phyloP scores from a whole-genome alignment of 345 rosid genomes.

The Clausena lansium region DNA sequence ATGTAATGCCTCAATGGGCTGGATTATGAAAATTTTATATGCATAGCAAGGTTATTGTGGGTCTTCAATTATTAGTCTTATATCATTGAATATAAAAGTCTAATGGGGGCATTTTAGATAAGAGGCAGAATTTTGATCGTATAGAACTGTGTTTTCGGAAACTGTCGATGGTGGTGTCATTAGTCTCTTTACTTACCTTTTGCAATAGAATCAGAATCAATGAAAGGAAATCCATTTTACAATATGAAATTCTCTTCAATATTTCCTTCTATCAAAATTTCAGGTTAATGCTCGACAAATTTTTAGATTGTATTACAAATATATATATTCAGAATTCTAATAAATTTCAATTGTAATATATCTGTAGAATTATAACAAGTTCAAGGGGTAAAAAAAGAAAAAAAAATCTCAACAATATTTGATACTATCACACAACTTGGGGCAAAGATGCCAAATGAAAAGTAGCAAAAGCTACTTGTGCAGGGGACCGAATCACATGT shows the following conservation, averaged over 20 bases:
- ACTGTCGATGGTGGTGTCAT: no score
- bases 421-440: not conserved
- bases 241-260: not conserved
- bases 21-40: not conserved
- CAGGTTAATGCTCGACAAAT: no score
- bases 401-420: not conserved
- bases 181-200: not conserved
- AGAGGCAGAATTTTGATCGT: no score
- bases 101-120: not conserved
- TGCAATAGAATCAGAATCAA: not conserved
- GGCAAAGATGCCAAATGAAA: not conserved
- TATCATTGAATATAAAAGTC: not conserved
- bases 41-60: not conserved
- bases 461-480: not conserved
- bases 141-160: not conserved
- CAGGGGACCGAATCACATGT: not conserved
- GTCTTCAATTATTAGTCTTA: not conserved
- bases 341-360: no score
- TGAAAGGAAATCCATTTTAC: not conserved
- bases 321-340: no score
- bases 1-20: not conserved
- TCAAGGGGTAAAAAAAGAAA: no score
- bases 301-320: no score
- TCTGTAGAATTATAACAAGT: no score
- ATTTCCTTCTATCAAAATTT: not conserved